These are phyloP conservation scores for Russula lepida DNA, from an alignment of 768 basidiomycete genomes.

Conservation along the genomic window DNA sequence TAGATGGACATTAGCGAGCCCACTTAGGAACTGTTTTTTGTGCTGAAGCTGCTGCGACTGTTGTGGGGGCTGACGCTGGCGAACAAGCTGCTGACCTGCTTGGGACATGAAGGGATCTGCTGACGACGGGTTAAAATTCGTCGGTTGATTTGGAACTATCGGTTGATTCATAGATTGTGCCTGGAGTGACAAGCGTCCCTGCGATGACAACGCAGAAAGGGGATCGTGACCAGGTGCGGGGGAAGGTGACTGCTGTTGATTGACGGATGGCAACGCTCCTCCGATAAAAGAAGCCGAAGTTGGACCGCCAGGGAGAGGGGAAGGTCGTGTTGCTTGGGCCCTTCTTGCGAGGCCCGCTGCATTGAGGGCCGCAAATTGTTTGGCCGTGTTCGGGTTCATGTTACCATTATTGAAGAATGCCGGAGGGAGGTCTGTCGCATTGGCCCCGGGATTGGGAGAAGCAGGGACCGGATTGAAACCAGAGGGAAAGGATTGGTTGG, in stretches of 20 bases:
- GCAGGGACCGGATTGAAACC: slow-evolving; percentile 13
- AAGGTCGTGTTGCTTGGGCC: slow-evolving; percentile 34
- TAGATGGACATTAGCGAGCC: slow-evolving; percentile 53
- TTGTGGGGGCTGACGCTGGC: slow-evolving; percentile 27
- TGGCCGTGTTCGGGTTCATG: slow-evolving; percentile 61
- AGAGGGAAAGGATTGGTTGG: slow-evolving; percentile 4
- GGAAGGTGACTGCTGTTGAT: slow-evolving; percentile 18
- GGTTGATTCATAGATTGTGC: slow-evolving; percentile 35
- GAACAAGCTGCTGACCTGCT: slow-evolving; percentile 31
- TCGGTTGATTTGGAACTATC: slow-evolving; percentile 23
- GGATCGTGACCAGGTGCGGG: slow-evolving; percentile 24
- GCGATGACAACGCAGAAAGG: slow-evolving; percentile 22
- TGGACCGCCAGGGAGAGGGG: slow-evolving; percentile 43
- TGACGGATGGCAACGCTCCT: slow-evolving; percentile 37
- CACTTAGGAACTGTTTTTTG: slow-evolving; percentile 49
- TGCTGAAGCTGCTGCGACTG: slow-evolving; percentile 27
- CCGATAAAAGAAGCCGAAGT: slow-evolving; percentile 58
- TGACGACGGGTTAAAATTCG: slow-evolving; percentile 12
- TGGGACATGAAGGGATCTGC: slow-evolving; percentile 24
- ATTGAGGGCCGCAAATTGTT: slow-evolving; percentile 75
- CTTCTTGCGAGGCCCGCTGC: slow-evolving; percentile 52
- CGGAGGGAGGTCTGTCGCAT: not conserved
- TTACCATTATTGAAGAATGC: slow-evolving; percentile 19
- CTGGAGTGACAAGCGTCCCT: slow-evolving; percentile 19
- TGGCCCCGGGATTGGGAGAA: slow-evolving; percentile 15